Percentiles rank a stretch among this genome's conserved stretches.
These are phyloP conservation scores for Phytophthora foliorum DNA, from an alignment of 352 stramenopile species.

Conservation along the genomic window DNA sequence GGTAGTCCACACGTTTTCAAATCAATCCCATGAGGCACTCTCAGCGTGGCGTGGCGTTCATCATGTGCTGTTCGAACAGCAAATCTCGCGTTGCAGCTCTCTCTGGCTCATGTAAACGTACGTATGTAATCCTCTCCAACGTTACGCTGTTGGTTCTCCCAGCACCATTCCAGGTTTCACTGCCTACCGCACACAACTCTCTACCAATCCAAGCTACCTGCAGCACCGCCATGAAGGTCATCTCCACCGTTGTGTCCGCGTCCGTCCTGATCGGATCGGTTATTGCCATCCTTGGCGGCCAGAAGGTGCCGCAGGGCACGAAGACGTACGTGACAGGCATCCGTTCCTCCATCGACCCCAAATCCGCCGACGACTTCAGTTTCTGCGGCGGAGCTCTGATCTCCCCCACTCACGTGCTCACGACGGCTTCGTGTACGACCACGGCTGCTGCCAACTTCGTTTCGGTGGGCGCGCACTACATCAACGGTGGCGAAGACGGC, in stretches of 20 bases:
- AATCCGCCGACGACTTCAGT: conserved; percentile 23
- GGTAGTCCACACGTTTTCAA: conserved; percentile 6
- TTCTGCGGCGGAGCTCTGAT: conserved; percentile 38
- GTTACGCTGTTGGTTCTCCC: conserved; percentile 9
- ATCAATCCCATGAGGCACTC: background rate
- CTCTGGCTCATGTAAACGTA: conserved; percentile 19
- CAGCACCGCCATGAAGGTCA: conserved; percentile 15
- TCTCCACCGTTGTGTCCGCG: conserved; percentile 29
- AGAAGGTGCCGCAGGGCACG: conserved; percentile 38
- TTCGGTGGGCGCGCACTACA: conserved; percentile 42
- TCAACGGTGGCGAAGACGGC: conserved; percentile 31
- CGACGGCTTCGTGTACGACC: conserved; percentile 29
- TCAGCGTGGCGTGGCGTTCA: background rate
- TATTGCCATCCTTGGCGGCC: conserved; percentile 43
- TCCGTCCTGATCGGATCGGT: conserved; percentile 32
- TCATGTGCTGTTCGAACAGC: conserved; percentile 10
- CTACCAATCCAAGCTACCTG: background rate
- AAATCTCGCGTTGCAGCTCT: conserved; percentile 17
- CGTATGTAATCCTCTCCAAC: conserved; percentile 3
- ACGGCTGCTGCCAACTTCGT: conserved; percentile 24
- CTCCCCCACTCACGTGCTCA: conserved; percentile 33
- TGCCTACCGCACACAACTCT: conserved; percentile 17
- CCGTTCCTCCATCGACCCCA: conserved; percentile 38
- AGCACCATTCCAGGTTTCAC: conserved; percentile 21
- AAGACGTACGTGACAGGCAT: conserved; percentile 56